phyloP scores from a whole-genome alignment of 2,329 filamentous ascomycete genomes.

The Seiridium unicorne region DNA sequence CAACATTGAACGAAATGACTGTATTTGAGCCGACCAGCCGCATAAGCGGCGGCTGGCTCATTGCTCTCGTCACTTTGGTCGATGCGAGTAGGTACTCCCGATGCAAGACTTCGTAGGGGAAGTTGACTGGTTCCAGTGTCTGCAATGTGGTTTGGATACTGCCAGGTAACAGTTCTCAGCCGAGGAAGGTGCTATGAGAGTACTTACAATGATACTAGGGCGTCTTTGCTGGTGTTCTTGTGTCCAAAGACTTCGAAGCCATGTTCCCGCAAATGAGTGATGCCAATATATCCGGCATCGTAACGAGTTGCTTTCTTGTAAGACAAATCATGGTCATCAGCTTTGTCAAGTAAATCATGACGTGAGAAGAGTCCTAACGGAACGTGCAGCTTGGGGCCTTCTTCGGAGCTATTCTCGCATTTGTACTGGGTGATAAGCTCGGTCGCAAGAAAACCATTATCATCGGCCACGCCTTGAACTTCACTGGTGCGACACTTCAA shows the following conservation, averaged over 20 bases:
- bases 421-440: conserved; percentile 59
- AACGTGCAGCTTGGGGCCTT: conserved; percentile 54
- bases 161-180: conserved; percentile 20
- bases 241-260: conserved; percentile 36
- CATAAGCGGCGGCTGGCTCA: conserved; percentile 16
- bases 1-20: background rate
- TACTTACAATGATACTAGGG: conserved; percentile 23
- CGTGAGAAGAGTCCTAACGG: background rate
- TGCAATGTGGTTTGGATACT: conserved; percentile 29
- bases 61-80: conserved; percentile 26
- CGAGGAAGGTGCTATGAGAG: background rate
- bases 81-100: conserved; percentile 26
- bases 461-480: conserved; percentile 59
- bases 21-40: background rate
- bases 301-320: conserved; percentile 42
- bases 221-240: conserved; percentile 40
- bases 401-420: conserved; percentile 65
- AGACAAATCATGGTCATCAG: conserved; percentile 11
- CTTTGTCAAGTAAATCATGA: background rate
- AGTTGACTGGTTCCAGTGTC: conserved; percentile 17
- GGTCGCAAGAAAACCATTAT: conserved; percentile 68
- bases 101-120: background rate
- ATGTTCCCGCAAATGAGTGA: conserved; percentile 35
- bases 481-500: conserved; percentile 62
- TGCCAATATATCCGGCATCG: conserved; percentile 40